Evolutionary conservation across 495 filamentous ascomycete species (phyloP), one percentile per base, ranked within the genome.

Genomic region (Annulohypoxylon maeteangense): DNA sequence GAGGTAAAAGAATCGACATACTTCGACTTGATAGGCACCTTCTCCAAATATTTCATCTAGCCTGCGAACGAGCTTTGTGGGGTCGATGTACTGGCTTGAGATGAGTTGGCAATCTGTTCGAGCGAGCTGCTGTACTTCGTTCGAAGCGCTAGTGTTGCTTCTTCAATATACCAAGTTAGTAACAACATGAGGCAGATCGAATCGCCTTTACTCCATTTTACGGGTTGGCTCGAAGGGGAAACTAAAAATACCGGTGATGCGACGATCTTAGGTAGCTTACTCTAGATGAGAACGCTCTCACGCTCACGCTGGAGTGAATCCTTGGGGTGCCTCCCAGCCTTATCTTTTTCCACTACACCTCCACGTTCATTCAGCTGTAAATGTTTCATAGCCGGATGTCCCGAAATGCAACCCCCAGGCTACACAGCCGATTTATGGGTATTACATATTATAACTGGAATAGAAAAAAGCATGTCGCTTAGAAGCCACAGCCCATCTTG

Each of bases 11-110:
- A 25, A 1, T 1, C 45, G 20, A 51, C 47, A 1, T 12, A 51
- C 47, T 16, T 51, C 47, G 22, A 51, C 47, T 11, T 51, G 8
- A 51, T 51, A 51, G 23, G 22, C 11, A 3, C 23, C 23, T 29
- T 51, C 47, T 51, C 47, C 47, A 51, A 51, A 51, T 51, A 2
- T 51, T 14, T 51, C 47, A 29, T 51, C 23, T 6, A 51, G 22
- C 47, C 29, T 51, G 22, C 23, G 47, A 11, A 27, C 14, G 2
- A 51, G 47, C 22, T 51, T 51, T 51, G 22, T 10, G 23, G 47
- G 47, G 23, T 51, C 47, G 4, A 29, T n/a, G 11, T 51, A 51
- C 11, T 51, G 47, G 47, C 47, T 51, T 51, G 47, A 8, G 23
- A 51, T 51, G 10, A 51, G 23, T n/a, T 51, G 47, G 20, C 47